These are phyloP conservation scores for Pyrus communis DNA, from an alignment of 306 rosid genomes.

Conservation along the genomic window DNA sequence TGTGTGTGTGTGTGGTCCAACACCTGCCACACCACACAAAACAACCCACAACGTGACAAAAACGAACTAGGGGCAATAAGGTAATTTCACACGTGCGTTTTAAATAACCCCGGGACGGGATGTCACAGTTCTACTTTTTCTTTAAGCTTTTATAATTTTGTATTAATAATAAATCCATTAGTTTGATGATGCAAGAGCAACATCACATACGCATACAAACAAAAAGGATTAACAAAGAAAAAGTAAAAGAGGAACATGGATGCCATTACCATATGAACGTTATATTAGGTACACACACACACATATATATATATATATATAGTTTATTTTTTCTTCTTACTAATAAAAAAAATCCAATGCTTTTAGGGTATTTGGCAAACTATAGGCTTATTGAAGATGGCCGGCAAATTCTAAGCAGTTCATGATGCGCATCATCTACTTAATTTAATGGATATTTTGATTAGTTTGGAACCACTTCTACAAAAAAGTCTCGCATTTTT, in stretches of 20 bases:
- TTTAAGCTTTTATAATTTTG: neutral
- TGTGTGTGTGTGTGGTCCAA: no score
- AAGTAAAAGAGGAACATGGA: constrained; percentile 5
- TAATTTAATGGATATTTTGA: neutral
- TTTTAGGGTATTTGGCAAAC: neutral
- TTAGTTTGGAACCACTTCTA: neutral
- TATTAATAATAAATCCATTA: neutral
- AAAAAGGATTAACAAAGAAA: neutral
- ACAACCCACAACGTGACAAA: no score
- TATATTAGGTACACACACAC: no score
- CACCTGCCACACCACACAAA: no score
- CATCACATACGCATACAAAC: neutral
- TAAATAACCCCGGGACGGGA: no score
- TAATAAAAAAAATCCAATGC: neutral
- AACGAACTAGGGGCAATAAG: no score
- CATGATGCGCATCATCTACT: neutral
- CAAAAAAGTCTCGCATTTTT: neutral
- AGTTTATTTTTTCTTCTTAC: neutral
- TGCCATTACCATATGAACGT: neutral
- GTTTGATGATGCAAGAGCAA: neutral
- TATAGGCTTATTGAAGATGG: neutral
- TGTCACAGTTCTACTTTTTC: neutral
- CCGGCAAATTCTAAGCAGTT: neutral
- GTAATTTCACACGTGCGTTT: no score
- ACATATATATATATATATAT: no score